Evolutionary conservation across 768 basidiomycete genomes (phyloP).

Genomic region (Auricularia sp.): DNA sequence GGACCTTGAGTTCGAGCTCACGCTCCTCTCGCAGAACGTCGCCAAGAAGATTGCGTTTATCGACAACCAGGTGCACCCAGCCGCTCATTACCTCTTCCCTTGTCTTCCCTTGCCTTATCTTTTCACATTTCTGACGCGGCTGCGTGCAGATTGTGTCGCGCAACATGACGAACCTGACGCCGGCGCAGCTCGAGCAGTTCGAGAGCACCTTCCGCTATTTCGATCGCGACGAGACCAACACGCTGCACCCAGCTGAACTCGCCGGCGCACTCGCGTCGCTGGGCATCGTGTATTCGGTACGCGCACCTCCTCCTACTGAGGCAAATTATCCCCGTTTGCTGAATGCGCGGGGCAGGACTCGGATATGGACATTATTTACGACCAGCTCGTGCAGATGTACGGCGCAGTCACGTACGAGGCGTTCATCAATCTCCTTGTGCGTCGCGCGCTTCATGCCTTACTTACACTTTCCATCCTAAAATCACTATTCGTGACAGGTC

Average conservation of each 20-base stretch:
- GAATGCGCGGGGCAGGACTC: conserved; percentile 46
- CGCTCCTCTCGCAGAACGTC: conserved; percentile 69
- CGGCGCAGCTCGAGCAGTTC: conserved; percentile 92
- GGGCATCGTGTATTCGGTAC: conserved; percentile 82
- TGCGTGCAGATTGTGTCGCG: conserved; percentile 66
- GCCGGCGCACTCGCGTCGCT: conserved; percentile 90
- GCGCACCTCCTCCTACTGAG: conserved; percentile 12
- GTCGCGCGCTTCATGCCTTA: conserved; percentile 9
- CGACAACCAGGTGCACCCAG: conserved; percentile 70
- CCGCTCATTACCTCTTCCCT: conserved; percentile 8
- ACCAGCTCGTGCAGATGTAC: conserved; percentile 67
- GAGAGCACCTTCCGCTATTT: conserved; percentile 98
- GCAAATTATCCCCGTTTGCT: not conserved
- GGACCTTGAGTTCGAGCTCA: conserved; percentile 85
- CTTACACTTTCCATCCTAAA: conserved; percentile 2
- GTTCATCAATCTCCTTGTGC: conserved; percentile 85
- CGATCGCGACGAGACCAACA: conserved; percentile 87
- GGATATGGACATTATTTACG: conserved; percentile 76
- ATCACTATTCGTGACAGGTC: conserved; percentile 41
- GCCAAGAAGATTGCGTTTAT: conserved; percentile 90
- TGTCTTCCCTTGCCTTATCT: too few relatives aligned
- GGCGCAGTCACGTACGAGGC: conserved; percentile 89
- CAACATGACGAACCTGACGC: conserved; percentile 88
- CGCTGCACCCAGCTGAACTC: conserved; percentile 75
- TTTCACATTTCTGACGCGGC: not conserved